Evolutionary conservation across 306 rosid genomes (phyloP), one percentile per base, ranked within the genome.

Genomic region (Parietaria judaica): DNA sequence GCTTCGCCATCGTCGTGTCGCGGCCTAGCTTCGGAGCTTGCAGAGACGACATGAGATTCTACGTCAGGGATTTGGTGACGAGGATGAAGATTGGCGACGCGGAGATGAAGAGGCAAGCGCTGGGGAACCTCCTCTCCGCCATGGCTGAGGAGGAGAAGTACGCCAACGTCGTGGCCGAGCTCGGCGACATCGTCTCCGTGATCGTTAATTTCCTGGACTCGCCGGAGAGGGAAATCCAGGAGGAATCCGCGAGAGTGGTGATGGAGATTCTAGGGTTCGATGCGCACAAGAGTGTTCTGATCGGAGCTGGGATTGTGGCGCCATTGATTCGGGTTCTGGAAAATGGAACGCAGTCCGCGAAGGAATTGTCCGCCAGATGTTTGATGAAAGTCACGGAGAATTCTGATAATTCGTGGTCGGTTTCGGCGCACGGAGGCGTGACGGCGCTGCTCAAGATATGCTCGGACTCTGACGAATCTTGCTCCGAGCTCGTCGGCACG

Each of bases 351-450:
- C 87, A 69, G 58, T 3, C 14, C 3, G 97, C 81, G 31, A 86
- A 77, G 70, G 78, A 73, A 41, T 74, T 70, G 36, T 72, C 83
- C 45, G 78, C 74, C 0, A 77, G 71, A 70, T 82, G 92, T 74
- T 81, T 90, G 84, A 36, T 36, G 53, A 84, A 78, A 67, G 54
- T 90, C 63, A 90, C 97, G 1, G 87, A 79, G 78, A 86, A 90
- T 82, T 82, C 94, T 0, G 89, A 86, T 36, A 90, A 90, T 54
- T 89, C 88, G 46, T 90, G 97, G 97, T 80, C 89, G 17, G 88
- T 90, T 63, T 90, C 95, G 1, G 89, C 92, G 63, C 97, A 90
- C 35, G 97, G 97, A 4, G 97, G 97, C 41, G 88, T 90, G 52
- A 84, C 89, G 4, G 78, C 83, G 15, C 66, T 86, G 74, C 80